These are phyloP conservation scores for Fonsecaea erecta DNA, from an alignment of 2,329 filamentous ascomycete genomes.

Conservation along the genomic window DNA sequence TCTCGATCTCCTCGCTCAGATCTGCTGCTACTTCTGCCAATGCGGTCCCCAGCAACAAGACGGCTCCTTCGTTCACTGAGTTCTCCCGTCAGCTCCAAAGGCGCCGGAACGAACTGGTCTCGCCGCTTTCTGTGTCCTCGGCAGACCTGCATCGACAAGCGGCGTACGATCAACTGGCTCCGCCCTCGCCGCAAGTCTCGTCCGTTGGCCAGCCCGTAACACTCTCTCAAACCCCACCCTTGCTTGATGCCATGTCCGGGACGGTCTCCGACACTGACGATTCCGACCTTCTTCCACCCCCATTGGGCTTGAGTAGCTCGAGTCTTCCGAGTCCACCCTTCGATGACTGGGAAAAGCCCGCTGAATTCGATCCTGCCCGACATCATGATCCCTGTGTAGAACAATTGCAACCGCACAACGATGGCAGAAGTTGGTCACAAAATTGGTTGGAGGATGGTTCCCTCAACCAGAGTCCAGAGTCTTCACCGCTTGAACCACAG, in stretches of 20 bases:
- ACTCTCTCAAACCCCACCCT: constrained; percentile 28
- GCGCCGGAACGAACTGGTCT: constrained; percentile 27
- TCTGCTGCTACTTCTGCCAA: constrained; percentile 29
- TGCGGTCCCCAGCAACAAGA: constrained; percentile 21
- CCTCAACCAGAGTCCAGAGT: constrained; percentile 16
- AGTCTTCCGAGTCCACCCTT: constrained; percentile 26
- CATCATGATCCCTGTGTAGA: constrained; percentile 1
- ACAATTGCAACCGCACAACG: neutral
- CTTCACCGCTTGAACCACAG: constrained; percentile 1
- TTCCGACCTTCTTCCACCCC: constrained; percentile 28
- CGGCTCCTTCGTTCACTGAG: constrained; percentile 30
- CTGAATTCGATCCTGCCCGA: constrained; percentile 6
- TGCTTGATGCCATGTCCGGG: constrained; percentile 32
- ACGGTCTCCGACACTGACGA: constrained; percentile 29
- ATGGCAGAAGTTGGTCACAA: constrained; percentile 17
- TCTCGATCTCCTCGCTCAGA: constrained; percentile 39
- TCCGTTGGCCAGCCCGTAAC: constrained; percentile 26
- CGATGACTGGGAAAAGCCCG: constrained; percentile 23
- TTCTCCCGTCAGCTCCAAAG: constrained; percentile 31
- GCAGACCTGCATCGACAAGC: constrained; percentile 24
- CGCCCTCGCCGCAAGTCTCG: constrained; percentile 30
- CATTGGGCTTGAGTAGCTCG: constrained; percentile 21
- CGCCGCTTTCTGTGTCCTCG: constrained; percentile 26
- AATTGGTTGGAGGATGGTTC: constrained; percentile 27
- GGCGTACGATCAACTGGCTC: constrained; percentile 28